These are phyloP conservation scores for Psilocybe cyanescens DNA, from an alignment of 768 basidiomycete species.

Conservation along the genomic window DNA sequence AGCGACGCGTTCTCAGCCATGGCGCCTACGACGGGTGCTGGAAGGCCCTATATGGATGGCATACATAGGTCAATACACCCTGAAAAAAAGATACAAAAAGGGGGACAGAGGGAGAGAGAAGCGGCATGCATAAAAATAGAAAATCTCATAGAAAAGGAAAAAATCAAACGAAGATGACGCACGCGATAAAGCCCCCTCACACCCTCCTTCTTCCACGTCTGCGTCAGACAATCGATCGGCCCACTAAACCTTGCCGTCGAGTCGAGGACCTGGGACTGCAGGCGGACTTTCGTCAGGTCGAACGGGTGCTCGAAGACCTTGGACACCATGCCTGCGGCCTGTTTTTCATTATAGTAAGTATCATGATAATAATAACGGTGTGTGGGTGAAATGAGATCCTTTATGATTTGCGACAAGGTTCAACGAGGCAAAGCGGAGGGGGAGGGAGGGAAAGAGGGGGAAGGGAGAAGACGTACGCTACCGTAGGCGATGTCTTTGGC, in stretches of 20 bases:
- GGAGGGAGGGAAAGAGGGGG: not conserved
- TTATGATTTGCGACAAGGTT: no score
- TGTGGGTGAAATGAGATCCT: no score
- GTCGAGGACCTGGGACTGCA: constrained; percentile 88
- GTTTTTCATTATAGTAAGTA: not conserved
- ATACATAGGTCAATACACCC: no score
- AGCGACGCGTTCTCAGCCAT: constrained; percentile 93
- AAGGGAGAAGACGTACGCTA: constrained; percentile 37
- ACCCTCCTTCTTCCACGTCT: constrained; percentile 86
- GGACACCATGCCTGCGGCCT: constrained; percentile 84
- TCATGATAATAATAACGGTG: no score
- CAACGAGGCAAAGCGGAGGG: not conserved
- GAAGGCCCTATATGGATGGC: constrained; percentile 66
- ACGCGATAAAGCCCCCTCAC: constrained; percentile 87
- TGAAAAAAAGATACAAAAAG: not conserved
- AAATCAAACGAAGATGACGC: constrained; percentile 27
- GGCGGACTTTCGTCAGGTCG: constrained; percentile 89
- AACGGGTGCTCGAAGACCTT: constrained; percentile 93
- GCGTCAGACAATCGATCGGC: constrained; percentile 84
- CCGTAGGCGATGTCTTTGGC: constrained; percentile 52
- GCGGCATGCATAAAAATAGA: not conserved
- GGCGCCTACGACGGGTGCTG: constrained; percentile 91
- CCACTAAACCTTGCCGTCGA: constrained; percentile 71
- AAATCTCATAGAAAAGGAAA: not conserved
- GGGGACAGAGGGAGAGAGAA: not conserved